These are phyloP conservation scores for Hemileia vastatrix DNA, from an alignment of 1,284 basidiomycete species.

Conservation along the genomic window DNA sequence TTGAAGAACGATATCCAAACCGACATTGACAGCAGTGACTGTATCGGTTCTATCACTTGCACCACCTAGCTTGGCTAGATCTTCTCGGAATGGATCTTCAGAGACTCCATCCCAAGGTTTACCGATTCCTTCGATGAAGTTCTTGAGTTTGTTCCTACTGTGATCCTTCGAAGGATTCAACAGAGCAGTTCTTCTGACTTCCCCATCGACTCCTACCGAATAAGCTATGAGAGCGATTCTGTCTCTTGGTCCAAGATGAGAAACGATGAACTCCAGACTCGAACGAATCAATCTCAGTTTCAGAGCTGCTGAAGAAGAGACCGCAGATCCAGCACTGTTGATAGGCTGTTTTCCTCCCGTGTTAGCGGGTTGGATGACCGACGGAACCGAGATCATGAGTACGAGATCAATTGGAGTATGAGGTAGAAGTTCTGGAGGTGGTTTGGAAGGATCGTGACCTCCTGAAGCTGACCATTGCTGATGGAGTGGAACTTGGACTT, in stretches of 20 bases:
- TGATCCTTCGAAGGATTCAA: conserved; percentile 30
- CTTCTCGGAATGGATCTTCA: conserved; percentile 33
- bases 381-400: conserved; percentile 76
- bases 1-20: conserved; percentile 86
- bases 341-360: background rate
- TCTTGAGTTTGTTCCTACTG: conserved; percentile 28
- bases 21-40: conserved; percentile 88
- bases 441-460: conserved; percentile 34
- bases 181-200: conserved; percentile 33
- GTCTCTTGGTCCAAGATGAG: conserved; percentile 63
- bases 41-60: conserved; percentile 35
- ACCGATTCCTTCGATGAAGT: conserved; percentile 34
- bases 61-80: conserved; percentile 33
- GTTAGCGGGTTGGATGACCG: conserved; percentile 47
- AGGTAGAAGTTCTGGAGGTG: conserved; percentile 48
- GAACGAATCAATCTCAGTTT: conserved; percentile 75
- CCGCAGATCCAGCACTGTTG: conserved; percentile 46
- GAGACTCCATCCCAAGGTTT: conserved; percentile 31
- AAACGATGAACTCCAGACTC: conserved; percentile 71
- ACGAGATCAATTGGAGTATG: conserved; percentile 86
- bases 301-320: conserved; percentile 66
- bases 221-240: conserved; percentile 78
- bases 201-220: conserved; percentile 58
- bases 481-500: conserved; percentile 14
- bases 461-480: conserved; percentile 36